Percentiles rank a stretch among this genome's conserved stretches.
Conservation (phyloP, 2,329 filamentous ascomycete genomes). For the Trichoderma guizhouense region DNA sequence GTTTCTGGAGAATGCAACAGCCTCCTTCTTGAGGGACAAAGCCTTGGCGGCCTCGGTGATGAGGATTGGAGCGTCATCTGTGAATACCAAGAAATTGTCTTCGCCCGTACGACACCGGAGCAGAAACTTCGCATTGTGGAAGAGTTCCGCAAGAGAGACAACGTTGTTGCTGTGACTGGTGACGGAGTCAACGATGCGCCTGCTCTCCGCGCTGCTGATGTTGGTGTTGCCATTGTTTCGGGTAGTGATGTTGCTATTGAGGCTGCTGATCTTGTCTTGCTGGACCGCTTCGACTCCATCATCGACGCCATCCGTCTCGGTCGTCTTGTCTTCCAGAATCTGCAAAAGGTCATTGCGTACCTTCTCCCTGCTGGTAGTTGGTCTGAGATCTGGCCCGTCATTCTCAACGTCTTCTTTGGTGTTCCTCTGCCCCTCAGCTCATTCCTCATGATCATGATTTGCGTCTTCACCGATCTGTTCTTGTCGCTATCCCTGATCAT, state of each 20-base stretch:
- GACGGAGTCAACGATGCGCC: conserved; percentile 69
- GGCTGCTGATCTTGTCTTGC: conserved; percentile 63
- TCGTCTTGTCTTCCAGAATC: conserved; percentile 40
- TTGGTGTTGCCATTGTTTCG: conserved; percentile 65
- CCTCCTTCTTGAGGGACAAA: conserved; percentile 51
- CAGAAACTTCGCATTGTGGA: conserved; percentile 72
- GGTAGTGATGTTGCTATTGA: conserved; percentile 64
- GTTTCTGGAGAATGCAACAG: conserved; percentile 24
- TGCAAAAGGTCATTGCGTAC: conserved; percentile 42
- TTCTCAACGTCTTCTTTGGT: conserved; percentile 55
- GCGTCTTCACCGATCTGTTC: conserved; percentile 54
- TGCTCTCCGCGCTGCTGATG: conserved; percentile 62
- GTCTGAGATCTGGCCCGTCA: conserved; percentile 56
- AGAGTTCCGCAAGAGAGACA: conserved; percentile 57
- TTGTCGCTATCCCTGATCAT: conserved; percentile 50
- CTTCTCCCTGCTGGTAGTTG: conserved; percentile 51
- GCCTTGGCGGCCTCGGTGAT: conserved; percentile 52
- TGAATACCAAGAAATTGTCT: conserved; percentile 58
- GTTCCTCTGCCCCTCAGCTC: conserved; percentile 49
- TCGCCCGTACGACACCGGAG: conserved; percentile 65
- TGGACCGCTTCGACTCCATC: conserved; percentile 69
- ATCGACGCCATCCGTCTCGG: conserved; percentile 57
- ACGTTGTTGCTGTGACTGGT: conserved; percentile 68
- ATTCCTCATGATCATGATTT: conserved; percentile 58
- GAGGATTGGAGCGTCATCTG: conserved; percentile 46